Percentiles rank a stretch among this genome's conserved stretches.
phyloP scores from a whole-genome alignment of 2,329 filamentous ascomycete genomes.

The Venturia carpophila region DNA sequence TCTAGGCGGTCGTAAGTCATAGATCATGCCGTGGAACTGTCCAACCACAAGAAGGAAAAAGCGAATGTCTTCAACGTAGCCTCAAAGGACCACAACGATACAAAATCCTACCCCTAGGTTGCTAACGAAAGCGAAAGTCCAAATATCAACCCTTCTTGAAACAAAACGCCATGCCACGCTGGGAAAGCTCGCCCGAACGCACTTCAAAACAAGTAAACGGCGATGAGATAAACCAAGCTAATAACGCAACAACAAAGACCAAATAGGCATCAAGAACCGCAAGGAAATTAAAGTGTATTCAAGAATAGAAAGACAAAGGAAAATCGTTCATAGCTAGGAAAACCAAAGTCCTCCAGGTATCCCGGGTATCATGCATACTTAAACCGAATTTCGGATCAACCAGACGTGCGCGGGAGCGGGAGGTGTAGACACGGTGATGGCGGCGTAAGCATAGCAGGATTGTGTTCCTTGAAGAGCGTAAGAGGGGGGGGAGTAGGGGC shows the following conservation, averaged over 20 bases:
- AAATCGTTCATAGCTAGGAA: background rate
- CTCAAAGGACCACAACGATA: background rate
- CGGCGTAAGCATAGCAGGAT: background rate
- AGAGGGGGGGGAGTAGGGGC: background rate
- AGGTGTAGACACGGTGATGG: background rate
- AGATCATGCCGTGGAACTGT: background rate
- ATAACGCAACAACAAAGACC: background rate
- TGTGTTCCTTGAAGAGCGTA: background rate
- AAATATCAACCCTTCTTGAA: background rate
- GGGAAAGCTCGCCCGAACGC: background rate
- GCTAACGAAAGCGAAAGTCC: slow-evolving; percentile 6
- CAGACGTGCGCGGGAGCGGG: background rate
- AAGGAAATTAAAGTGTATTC: background rate
- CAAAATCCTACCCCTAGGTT: background rate
- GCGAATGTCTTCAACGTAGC: background rate
- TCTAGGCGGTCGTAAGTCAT: background rate
- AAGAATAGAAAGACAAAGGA: background rate
- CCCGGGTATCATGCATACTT: slow-evolving; percentile 11
- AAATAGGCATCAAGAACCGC: background rate
- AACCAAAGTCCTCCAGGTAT: background rate
- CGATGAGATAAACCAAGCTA: background rate
- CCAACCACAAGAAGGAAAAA: background rate
- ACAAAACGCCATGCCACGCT: slow-evolving; percentile 7
- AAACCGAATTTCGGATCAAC: background rate
- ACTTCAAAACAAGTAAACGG: background rate